Conservation (phyloP, 371 early-diverging fungal species). For the Zychaea mexicana region DNA sequence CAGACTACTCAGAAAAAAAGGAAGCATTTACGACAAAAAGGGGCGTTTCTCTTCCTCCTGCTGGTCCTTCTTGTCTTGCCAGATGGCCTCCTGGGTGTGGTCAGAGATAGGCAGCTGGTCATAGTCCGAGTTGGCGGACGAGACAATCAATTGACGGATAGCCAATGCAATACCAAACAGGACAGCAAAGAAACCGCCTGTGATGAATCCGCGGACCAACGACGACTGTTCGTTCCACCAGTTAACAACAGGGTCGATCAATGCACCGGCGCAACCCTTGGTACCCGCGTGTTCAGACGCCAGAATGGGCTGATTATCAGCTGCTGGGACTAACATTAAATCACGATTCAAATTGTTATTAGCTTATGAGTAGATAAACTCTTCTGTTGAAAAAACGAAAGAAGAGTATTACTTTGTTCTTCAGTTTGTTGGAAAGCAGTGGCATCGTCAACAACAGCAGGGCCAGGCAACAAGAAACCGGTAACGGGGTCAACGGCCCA, state of each 20-base stretch:
- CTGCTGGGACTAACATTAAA: background rate
- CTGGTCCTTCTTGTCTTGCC: conserved; percentile 28
- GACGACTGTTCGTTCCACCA: conserved; percentile 44
- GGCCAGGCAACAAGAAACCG: conserved; percentile 35
- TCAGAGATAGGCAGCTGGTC: conserved; percentile 15
- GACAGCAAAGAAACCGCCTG: conserved; percentile 27
- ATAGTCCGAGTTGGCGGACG: conserved; percentile 14
- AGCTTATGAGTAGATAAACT: too few relatives aligned
- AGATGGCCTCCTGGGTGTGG: conserved; percentile 20
- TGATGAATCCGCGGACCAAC: conserved; percentile 24
- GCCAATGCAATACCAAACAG: conserved; percentile 28
- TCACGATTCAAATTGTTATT: too few relatives aligned
- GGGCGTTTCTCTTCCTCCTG: conserved; percentile 39
- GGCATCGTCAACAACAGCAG: conserved; percentile 2
- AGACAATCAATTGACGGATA: conserved; percentile 31
- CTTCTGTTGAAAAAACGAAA: too few relatives aligned
- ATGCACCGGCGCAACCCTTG: conserved; percentile 19
- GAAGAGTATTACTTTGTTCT: background rate
- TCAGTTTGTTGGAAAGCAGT: background rate
- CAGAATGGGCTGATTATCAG: background rate
- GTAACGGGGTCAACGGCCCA: conserved; percentile 51
- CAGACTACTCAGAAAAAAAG: background rate
- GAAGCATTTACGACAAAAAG: conserved; percentile 22
- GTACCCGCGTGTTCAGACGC: conserved; percentile 1
- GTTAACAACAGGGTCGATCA: conserved; percentile 26